Conservation (phyloP, 768 basidiomycete genomes). For the Russula lepida region DNA sequence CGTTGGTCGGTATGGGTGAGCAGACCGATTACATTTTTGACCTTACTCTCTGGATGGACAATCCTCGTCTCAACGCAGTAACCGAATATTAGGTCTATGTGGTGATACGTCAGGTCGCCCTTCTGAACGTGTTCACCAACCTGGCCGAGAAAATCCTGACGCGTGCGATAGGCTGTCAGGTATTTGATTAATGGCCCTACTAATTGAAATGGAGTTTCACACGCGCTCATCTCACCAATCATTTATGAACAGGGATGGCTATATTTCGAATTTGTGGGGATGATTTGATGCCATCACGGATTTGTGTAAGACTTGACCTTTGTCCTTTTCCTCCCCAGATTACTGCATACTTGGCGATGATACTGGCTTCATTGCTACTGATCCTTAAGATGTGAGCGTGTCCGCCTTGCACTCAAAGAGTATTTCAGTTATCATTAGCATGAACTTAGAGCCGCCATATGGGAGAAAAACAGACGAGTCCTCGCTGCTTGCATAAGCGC, state of each 20-base stretch:
- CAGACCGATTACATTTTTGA: background rate
- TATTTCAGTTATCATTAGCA: background rate
- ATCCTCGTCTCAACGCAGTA: background rate
- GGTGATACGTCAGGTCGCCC: background rate
- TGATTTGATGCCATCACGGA: background rate
- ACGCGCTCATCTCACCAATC: background rate
- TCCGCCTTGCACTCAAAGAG: too few relatives aligned
- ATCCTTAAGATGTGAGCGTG: conserved; percentile 9
- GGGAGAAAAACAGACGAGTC: conserved; percentile 1
- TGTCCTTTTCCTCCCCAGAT: background rate
- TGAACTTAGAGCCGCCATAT: conserved; percentile 10
- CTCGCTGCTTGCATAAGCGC: background rate
- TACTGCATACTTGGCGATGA: conserved; percentile 2
- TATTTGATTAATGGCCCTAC: background rate
- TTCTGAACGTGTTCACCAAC: background rate
- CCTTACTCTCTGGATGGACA: background rate
- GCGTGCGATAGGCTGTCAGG: background rate
- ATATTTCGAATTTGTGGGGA: conserved; percentile 5
- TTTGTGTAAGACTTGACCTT: background rate
- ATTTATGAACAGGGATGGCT: conserved; percentile 3
- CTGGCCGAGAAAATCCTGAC: background rate
- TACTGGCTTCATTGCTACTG: background rate
- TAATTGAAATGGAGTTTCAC: background rate
- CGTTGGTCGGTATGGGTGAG: conserved; percentile 19
- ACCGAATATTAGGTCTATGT: conserved; percentile 2